Conservation (phyloP, 169 alveolate genomes). For the Eimeria maxima region DNA sequence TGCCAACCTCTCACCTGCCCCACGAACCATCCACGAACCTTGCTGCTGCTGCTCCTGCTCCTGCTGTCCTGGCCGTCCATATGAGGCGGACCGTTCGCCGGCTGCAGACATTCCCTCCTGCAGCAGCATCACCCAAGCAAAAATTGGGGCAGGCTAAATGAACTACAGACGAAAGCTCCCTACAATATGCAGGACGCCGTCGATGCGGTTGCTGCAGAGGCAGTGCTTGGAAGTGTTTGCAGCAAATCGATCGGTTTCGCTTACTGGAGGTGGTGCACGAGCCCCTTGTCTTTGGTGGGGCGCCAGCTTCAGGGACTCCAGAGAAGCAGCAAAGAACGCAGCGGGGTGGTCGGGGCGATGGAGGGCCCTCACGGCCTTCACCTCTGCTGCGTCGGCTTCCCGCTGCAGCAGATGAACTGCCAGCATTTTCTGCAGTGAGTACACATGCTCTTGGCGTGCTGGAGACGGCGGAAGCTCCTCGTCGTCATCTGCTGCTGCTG, state of each 20-base stretch:
- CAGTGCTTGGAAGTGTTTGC: neutral
- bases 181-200: neutral
- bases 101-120: conserved; percentile 31
- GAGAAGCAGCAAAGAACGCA: conserved; percentile 58
- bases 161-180: neutral
- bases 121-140: neutral
- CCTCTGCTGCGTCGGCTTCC: conserved; percentile 55
- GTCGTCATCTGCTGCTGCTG: conserved; percentile 2
- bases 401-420: conserved; percentile 67
- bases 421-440: conserved; percentile 54
- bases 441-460: neutral
- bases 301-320: conserved; percentile 6
- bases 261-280: neutral
- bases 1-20: neutral
- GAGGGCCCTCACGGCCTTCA: conserved; percentile 13
- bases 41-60: conserved; percentile 54
- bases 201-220: neutral
- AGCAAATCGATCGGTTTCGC: neutral
- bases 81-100: conserved; percentile 1
- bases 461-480: neutral
- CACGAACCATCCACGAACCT: conserved; percentile 23
- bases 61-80: conserved; percentile 25
- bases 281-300: conserved; percentile 4
- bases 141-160: neutral
- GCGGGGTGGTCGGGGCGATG: conserved; percentile 64